Evolutionary conservation across 768 basidiomycete species (phyloP).

Genomic region (Tubosaeta brunneosetosa): DNA sequence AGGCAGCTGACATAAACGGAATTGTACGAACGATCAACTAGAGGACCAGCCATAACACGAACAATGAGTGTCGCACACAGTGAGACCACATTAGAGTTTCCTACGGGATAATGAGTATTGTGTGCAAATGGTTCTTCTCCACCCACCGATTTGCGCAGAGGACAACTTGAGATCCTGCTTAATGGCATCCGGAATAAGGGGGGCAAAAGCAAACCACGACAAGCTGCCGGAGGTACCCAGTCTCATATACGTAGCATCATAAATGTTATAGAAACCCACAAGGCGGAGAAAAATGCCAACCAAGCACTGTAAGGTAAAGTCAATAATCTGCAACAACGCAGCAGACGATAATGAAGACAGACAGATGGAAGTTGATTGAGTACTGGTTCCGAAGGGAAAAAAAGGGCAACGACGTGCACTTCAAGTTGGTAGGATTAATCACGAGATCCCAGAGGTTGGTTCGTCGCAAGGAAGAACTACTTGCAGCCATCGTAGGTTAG

Average conservation of each 20-base stretch:
- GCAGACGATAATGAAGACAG: slow-evolving; percentile 6
- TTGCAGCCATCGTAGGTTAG: slow-evolving; percentile 3
- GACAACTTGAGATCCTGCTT: slow-evolving; percentile 48
- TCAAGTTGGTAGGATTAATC: slow-evolving; percentile 49
- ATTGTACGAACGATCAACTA: slow-evolving; percentile 38
- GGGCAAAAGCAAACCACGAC: slow-evolving; percentile 59
- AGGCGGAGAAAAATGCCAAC: slow-evolving; percentile 50
- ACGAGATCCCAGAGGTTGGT: slow-evolving; percentile 8
- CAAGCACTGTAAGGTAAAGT: slow-evolving; percentile 24
- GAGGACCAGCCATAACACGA: slow-evolving; percentile 45
- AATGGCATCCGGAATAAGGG: slow-evolving; percentile 54
- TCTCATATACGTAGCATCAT: neutral
- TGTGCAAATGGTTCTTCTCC: neutral
- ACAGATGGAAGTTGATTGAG: slow-evolving; percentile 48
- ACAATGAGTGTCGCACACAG: slow-evolving; percentile 46
- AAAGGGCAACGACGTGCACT: slow-evolving; percentile 49
- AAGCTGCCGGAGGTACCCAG: slow-evolving; percentile 16
- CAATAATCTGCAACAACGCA: neutral
- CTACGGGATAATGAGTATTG: slow-evolving; percentile 11
- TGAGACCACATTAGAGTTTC: slow-evolving; percentile 48
- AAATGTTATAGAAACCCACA: slow-evolving; percentile 19
- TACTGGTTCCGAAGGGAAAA: slow-evolving; percentile 46
- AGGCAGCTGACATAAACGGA: neutral
- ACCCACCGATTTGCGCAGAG: slow-evolving; percentile 38
- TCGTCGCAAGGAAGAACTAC: neutral